Evolutionary conservation across 306 rosid genomes (phyloP), one percentile per base, ranked within the genome.

Genomic region (Begonia masoniana): DNA sequence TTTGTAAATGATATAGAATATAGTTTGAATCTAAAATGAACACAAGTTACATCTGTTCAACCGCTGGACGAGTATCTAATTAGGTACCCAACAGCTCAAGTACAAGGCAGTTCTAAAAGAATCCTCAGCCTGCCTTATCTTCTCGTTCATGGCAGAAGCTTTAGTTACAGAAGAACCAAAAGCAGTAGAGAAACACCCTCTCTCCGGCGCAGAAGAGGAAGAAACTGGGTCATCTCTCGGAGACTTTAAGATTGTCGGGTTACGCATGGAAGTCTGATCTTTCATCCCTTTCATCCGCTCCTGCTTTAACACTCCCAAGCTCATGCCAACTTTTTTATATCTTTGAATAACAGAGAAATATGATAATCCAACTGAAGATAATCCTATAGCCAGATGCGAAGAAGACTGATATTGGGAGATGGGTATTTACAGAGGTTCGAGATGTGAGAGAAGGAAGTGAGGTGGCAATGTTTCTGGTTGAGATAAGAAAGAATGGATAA

Each of bases 281-380:
- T 45, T 45, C 49, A 45, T 12, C 49, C 49, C 49, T 7, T 45
- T 11, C 49, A 10, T 45, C 49, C 13, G 1, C 49, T 62, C 60
- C 80, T 72, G 45, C 72, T 58, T 62, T 12, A 31, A 43, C 68
- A 60, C 39, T 74, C 82, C 78, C 72, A 84, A 76, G 52, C 91
- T 81, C 95, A 76, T 84, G 10, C 71, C 50, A 3, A 7, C 39
- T 31, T 4, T 0, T 31, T 7, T 31, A 31, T 31, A 31, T 31
- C 39, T 31, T 31, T 7, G 39, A 31, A 31, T 31, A 31, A 31
- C 24, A 21, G 4, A 21, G 24, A 21, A 21, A 21, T 21, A 21
- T 21, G 1, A 21, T 21, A 21, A 21, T 21, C 24, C 24, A 21
- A 21, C 24, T 21, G 24, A 21, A 21, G 3, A 3, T 21, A 21